Evolutionary conservation across 1,139 yeast species (phyloP).

Genomic region (Diutina pseudorugosa): DNA sequence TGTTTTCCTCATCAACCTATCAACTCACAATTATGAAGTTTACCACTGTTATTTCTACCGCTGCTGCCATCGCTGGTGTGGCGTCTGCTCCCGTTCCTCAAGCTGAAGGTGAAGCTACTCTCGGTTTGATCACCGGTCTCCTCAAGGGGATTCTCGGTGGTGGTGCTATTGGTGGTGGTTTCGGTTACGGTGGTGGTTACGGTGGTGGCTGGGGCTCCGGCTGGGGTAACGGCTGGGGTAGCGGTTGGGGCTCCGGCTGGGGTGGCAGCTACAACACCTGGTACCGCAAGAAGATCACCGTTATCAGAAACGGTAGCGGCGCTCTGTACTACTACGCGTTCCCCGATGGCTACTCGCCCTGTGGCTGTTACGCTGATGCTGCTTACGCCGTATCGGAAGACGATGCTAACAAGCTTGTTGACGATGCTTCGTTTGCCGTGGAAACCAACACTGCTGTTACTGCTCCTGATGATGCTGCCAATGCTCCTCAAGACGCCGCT

Average conservation of each 20-base stretch:
- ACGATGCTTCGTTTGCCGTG: background rate
- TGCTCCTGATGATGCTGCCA: background rate
- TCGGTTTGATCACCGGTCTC: background rate
- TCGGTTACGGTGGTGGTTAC: background rate
- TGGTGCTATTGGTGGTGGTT: background rate
- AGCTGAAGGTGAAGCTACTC: background rate
- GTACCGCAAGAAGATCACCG: background rate
- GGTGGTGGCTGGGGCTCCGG: background rate
- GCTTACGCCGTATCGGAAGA: background rate
- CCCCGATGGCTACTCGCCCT: background rate
- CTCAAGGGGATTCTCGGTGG: background rate
- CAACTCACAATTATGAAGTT: background rate
- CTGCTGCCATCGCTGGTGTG: slow-evolving; percentile 1
- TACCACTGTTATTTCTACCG: background rate
- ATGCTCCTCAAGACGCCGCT: background rate
- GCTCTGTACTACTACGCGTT: background rate
- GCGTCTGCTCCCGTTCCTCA: background rate
- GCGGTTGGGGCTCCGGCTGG: background rate
- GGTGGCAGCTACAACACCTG: background rate
- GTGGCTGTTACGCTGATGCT: background rate
- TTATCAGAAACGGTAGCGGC: background rate
- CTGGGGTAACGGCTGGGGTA: background rate
- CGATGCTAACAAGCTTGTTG: background rate
- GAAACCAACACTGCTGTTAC: background rate
- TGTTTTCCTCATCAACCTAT: background rate